phyloP scores from a whole-genome alignment of 495 filamentous ascomycete species.

The Talaromyces wortmannii region DNA sequence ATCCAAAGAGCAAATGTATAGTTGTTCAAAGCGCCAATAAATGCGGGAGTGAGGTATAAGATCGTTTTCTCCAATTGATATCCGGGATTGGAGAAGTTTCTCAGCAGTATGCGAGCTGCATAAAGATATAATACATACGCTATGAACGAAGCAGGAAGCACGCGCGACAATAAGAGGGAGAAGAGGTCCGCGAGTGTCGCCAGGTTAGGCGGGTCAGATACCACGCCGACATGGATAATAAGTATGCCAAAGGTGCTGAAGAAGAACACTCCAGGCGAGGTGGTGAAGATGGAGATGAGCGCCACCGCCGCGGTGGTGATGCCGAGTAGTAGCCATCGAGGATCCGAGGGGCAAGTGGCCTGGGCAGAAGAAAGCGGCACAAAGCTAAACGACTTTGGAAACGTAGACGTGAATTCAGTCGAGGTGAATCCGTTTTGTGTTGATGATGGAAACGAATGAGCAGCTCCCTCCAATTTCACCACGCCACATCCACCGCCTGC shows the following conservation, averaged over 20 bases:
- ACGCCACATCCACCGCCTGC: conserved; percentile 71
- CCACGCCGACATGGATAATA: conserved; percentile 73
- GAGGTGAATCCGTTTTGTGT: conserved; percentile 59
- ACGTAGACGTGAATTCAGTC: conserved; percentile 64
- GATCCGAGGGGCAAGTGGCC: conserved; percentile 45
- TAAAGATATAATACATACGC: conserved; percentile 70
- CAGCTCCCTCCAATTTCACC: conserved; percentile 58
- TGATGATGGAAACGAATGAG: conserved; percentile 53
- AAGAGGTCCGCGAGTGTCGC: conserved; percentile 52
- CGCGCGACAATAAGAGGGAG: conserved; percentile 63
- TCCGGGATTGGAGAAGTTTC: conserved; percentile 47
- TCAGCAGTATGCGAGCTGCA: conserved; percentile 48
- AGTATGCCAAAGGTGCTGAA: conserved; percentile 63
- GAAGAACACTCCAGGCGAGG: conserved; percentile 63
- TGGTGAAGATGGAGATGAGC: conserved; percentile 61
- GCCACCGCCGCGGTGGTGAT: conserved; percentile 62
- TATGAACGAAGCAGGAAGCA: conserved; percentile 70
- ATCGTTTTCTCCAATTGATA: conserved; percentile 65
- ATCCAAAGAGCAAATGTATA: conserved; percentile 75
- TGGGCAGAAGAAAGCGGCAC: conserved; percentile 33
- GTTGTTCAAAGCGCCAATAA: conserved; percentile 76
- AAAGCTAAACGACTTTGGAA: conserved; percentile 72
- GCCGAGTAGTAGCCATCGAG: conserved; percentile 67
- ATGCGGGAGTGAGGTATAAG: conserved; percentile 66
- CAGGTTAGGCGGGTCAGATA: conserved; percentile 63